Conservation (phyloP, 2,329 filamentous ascomycete genomes). For the Gnomoniopsis sp. region DNA sequence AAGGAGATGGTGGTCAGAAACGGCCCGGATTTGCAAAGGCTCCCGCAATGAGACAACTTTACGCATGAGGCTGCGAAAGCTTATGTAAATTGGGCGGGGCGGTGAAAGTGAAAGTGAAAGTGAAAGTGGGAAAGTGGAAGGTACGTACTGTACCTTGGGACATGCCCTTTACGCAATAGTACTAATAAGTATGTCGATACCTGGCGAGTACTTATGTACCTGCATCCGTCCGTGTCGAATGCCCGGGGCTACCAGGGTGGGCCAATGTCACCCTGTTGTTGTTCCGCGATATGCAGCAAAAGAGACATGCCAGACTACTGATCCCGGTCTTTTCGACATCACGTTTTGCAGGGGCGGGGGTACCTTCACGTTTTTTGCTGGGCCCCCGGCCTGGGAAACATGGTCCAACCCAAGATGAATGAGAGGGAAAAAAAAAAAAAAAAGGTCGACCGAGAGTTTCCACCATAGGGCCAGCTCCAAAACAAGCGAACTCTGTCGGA, state of each 20-base stretch:
- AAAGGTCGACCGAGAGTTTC: constrained; percentile 7
- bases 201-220: constrained; percentile 10
- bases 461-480: constrained; percentile 9
- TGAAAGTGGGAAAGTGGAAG: no score
- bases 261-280: constrained; percentile 13
- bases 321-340: constrained; percentile 14
- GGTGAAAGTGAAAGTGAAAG: no score
- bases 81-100: neutral
- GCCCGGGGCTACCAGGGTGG: no score
- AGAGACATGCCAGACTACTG: constrained; percentile 11
- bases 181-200: constrained; percentile 8
- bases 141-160: no score
- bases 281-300: constrained; percentile 11
- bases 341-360: constrained; percentile 19
- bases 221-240: neutral
- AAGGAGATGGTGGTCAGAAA: neutral
- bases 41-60: neutral
- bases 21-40: neutral
- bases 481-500: constrained; percentile 13
- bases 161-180: no score
- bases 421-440: constrained; percentile 9
- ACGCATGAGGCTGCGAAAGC: constrained; percentile 1
- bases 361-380: constrained; percentile 4
- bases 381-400: constrained; percentile 14
- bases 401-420: constrained; percentile 15